Percentiles rank a stretch among this genome's conserved stretches.
Conservation (phyloP, 768 basidiomycete genomes). For the Tricholoma sp. region DNA sequence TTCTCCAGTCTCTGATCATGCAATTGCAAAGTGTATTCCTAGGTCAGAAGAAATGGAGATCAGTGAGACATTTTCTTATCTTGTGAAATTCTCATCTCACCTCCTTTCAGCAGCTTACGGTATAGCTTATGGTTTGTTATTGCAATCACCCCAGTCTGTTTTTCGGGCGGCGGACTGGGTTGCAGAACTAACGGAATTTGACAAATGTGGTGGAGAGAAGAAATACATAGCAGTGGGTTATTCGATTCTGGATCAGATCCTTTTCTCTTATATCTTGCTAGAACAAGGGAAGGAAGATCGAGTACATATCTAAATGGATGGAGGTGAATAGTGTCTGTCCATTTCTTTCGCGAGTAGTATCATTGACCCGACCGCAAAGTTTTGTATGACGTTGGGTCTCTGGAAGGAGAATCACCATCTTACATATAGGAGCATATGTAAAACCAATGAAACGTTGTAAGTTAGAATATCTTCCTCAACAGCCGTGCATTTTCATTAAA, state of each 20-base stretch:
- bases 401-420: slow-evolving; percentile 9
- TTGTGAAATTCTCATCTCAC: not conserved
- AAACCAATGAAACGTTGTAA: slow-evolving; percentile 16
- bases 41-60: slow-evolving; percentile 5
- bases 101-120: not conserved
- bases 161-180: slow-evolving; percentile 7
- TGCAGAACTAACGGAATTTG: not conserved
- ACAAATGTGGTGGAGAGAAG: not conserved
- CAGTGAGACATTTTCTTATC: not conserved
- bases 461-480: not conserved
- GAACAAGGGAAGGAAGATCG: slow-evolving; percentile 5
- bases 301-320: slow-evolving; percentile 7
- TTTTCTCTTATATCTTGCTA: not conserved
- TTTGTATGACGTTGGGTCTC: slow-evolving; percentile 5
- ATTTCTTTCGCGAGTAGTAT: not conserved
- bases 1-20: not conserved
- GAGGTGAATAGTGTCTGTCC: slow-evolving; percentile 2
- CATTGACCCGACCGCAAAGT: slow-evolving; percentile 2
- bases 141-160: not conserved
- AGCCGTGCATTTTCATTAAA: not conserved
- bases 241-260: not conserved
- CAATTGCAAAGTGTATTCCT: not conserved
- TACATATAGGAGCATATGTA: not conserved
- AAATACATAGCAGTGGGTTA: slow-evolving; percentile 5
- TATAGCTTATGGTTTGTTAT: not conserved